Percentiles rank a stretch among this genome's conserved stretches.
These are phyloP conservation scores for Cryptosporidium baileyi DNA, from an alignment of 169 alveolate genomes.

Conservation along the genomic window DNA sequence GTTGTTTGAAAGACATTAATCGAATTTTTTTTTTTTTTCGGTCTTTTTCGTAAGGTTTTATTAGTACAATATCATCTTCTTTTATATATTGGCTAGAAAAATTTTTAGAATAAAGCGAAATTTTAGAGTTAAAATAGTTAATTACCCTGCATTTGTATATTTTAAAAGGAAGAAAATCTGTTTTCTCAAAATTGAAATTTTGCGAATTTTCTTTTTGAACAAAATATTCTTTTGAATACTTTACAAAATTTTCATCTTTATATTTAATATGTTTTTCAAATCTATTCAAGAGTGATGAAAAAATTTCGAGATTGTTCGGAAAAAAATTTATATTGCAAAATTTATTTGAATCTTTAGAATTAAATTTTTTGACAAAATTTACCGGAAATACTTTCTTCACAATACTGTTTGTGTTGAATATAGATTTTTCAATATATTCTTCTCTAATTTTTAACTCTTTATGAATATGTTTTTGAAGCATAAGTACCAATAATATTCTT, in stretches of 20 bases:
- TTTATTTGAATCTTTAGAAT: neutral
- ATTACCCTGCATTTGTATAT: neutral
- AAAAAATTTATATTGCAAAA: neutral
- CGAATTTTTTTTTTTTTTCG: neutral
- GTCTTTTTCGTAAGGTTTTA: slow-evolving; percentile 3
- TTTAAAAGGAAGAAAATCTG: neutral
- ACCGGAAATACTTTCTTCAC: neutral
- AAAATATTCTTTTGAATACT: neutral
- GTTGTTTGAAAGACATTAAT: slow-evolving; percentile 33
- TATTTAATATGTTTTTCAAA: neutral
- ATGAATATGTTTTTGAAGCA: neutral
- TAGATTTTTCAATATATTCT: too few relatives aligned
- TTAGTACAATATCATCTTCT: slow-evolving; percentile 2
- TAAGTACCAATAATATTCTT: neutral
- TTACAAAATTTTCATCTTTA: neutral
- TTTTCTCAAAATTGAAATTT: too few relatives aligned
- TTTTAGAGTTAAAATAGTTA: slow-evolving; percentile 5
- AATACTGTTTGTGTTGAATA: neutral
- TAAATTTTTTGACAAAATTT: neutral
- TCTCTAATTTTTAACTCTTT: neutral
- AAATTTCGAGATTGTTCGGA: neutral
- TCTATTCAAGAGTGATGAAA: neutral
- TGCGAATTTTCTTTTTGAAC: neutral
- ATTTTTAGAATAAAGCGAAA: neutral
- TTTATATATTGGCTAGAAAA: neutral